Conservation (phyloP, 2,329 filamentous ascomycete genomes). For the Colletotrichum ledebouriae region DNA sequence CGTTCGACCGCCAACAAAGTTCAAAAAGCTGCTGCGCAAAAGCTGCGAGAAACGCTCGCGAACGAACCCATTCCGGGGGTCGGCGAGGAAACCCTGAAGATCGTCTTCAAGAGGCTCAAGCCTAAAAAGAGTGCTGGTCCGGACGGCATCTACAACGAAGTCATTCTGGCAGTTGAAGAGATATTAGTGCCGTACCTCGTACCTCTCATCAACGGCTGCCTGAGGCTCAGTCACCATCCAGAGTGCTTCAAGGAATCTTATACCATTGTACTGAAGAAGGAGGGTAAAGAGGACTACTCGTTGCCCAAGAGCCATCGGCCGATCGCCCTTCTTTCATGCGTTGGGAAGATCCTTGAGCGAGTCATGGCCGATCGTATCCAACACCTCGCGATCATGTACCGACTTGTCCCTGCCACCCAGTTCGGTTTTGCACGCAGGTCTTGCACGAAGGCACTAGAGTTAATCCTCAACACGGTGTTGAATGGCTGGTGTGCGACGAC, state of each 20-base stretch:
- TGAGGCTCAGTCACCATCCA: neutral
- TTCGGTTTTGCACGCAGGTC: constrained; percentile 3
- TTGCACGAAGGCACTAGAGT: constrained; percentile 7
- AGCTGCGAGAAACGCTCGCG: too few relatives aligned
- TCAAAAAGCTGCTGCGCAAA: too few relatives aligned
- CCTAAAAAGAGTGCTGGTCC: too few relatives aligned
- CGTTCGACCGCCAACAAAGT: too few relatives aligned
- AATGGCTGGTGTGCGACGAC: constrained; percentile 13
- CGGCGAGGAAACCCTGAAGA: too few relatives aligned
- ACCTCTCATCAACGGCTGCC: neutral
- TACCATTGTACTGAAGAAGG: constrained; percentile 8
- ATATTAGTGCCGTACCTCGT: neutral
- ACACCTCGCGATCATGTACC: neutral
- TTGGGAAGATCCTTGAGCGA: constrained; percentile 19
- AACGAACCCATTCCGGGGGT: too few relatives aligned
- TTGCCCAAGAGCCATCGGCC: constrained; percentile 11
- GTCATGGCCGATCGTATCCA: constrained; percentile 1
- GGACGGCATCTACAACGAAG: too few relatives aligned
- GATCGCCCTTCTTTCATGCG: constrained; percentile 14
- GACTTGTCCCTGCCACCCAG: neutral
- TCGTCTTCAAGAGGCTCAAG: too few relatives aligned
- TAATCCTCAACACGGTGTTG: constrained; percentile 7
- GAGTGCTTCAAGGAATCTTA: constrained; percentile 11
- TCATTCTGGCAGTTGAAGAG: too few relatives aligned
- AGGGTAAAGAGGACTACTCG: constrained; percentile 6